phyloP scores from a whole-genome alignment of 768 basidiomycete genomes.

The Suillus paluster region DNA sequence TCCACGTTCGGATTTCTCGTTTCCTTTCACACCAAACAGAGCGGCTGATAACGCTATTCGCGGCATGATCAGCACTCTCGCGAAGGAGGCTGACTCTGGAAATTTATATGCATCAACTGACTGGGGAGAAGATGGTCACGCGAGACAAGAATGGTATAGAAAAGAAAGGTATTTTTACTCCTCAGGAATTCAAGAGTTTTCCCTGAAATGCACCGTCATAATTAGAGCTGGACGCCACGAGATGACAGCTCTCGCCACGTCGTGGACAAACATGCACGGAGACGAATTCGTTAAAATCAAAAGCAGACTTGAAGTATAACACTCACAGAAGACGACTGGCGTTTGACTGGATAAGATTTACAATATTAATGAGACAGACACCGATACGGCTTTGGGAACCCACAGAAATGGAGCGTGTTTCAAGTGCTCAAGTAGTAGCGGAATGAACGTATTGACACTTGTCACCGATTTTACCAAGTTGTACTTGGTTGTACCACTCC shows the following conservation, averaged over 20 bases:
- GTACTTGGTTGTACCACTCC: background rate
- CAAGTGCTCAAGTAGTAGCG: too few relatives aligned
- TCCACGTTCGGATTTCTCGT: constrained; percentile 54
- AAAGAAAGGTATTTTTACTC: constrained; percentile 48
- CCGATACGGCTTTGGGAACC: background rate
- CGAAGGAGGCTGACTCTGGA: constrained; percentile 41
- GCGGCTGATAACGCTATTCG: constrained; percentile 55
- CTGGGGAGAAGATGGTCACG: constrained; percentile 54
- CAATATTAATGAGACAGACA: background rate
- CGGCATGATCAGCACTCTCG: constrained; percentile 55
- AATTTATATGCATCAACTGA: constrained; percentile 38
- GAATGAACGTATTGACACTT: background rate
- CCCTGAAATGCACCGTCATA: background rate
- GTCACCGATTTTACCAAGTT: background rate
- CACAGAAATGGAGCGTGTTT: background rate
- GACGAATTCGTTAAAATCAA: constrained; percentile 61
- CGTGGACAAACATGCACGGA: constrained; percentile 54
- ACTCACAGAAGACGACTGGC: background rate
- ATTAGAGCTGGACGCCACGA: constrained; percentile 59
- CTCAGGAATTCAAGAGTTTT: constrained; percentile 26
- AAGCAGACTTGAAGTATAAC: constrained; percentile 56
- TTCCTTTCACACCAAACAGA: constrained; percentile 69
- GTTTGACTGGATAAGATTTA: background rate
- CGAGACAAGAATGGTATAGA: constrained; percentile 60
- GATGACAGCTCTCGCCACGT: constrained; percentile 51